Percentiles rank a stretch among this genome's conserved stretches.
These are phyloP conservation scores for Monosporozyma aquatica DNA, from an alignment of 805 yeast species.

Conservation along the genomic window DNA sequence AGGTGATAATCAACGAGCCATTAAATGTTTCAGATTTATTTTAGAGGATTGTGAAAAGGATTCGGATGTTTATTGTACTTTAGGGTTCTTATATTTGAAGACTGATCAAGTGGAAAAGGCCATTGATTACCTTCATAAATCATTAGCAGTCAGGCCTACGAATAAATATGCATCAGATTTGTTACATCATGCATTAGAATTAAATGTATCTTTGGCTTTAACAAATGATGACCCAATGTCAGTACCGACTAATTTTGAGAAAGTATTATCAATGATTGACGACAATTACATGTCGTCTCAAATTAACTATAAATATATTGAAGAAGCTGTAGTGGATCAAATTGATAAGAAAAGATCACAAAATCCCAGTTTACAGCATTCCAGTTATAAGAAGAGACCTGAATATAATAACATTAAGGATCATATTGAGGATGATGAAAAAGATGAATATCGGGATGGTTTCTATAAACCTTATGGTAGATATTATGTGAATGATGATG, in stretches of 20 bases:
- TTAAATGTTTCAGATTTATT: conserved; percentile 70
- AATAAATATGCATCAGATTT: conserved; percentile 82
- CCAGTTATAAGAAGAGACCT: not conserved
- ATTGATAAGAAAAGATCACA: conserved; percentile 2
- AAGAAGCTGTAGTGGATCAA: conserved; percentile 5
- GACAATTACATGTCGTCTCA: too few relatives aligned
- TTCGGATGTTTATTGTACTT: conserved; percentile 68
- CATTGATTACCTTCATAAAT: conserved; percentile 67
- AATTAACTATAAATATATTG: not conserved
- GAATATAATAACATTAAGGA: not conserved
- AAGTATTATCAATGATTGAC: not conserved
- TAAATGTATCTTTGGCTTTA: conserved; percentile 33
- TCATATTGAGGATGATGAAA: conserved; percentile 1
- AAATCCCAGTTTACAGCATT: not conserved
- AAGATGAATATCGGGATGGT: too few relatives aligned
- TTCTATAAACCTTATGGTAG: too few relatives aligned
- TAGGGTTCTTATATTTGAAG: conserved; percentile 75
- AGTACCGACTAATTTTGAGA: conserved; percentile 13
- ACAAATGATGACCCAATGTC: conserved; percentile 27
- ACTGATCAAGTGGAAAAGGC: conserved; percentile 56
- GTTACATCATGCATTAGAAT: conserved; percentile 66
- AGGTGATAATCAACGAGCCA: conserved; percentile 53
- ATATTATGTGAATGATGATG: too few relatives aligned
- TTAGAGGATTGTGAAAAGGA: conserved; percentile 60
- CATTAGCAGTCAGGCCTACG: conserved; percentile 66